phyloP scores from a whole-genome alignment of 129 eudicot species.

The Solidago caesia region DNA sequence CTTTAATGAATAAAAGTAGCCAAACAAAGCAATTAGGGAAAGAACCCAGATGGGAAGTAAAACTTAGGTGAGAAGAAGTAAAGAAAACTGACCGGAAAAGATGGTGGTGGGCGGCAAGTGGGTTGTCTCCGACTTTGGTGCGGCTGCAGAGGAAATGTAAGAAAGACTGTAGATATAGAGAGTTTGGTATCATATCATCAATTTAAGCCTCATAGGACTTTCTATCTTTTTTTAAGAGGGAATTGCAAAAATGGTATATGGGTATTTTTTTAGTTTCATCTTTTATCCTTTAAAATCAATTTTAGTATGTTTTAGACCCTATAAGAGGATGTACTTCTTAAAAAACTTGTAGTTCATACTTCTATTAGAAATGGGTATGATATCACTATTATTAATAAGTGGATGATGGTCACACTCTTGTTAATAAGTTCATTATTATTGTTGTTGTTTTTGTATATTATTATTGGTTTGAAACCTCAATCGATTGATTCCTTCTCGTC shows the following conservation, averaged over 20 bases:
- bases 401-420: no score
- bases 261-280: not conserved
- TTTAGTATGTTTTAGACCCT: not conserved
- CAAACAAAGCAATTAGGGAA: slow-evolving; percentile 2
- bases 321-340: no score
- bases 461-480: no score
- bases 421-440: no score
- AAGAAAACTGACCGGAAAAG: slow-evolving; percentile 25
- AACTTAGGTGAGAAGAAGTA: not conserved
- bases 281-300: not conserved
- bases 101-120: not conserved
- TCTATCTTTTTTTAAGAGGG: not conserved
- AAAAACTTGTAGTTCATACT: no score
- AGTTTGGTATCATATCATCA: slow-evolving; percentile 6
- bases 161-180: slow-evolving; percentile 6
- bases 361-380: no score
- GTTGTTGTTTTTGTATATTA: no score
- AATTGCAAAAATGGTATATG: slow-evolving; percentile 4
- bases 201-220: not conserved
- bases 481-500: no score
- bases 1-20: not conserved
- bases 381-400: no score
- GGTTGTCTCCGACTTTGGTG: slow-evolving; percentile 11
- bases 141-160: slow-evolving; percentile 20
- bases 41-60: not conserved